Base-by-base conservation (phyloP, 495 filamentous ascomycete genomes). In the Daldinia bambusicola region DNA sequence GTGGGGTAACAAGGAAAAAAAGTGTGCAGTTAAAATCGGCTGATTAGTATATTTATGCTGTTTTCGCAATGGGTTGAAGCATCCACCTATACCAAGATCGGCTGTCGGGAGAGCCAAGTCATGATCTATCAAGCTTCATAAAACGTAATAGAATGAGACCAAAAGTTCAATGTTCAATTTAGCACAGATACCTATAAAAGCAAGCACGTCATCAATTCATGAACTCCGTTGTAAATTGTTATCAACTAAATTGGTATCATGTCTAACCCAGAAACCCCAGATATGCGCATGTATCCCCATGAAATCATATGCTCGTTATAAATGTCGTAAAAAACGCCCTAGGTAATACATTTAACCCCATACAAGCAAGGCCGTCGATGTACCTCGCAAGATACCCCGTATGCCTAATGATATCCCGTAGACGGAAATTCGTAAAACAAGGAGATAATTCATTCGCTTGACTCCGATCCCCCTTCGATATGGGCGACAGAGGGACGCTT, bases 401-500 rank as follows among this genome's bases (percentile, higher is more conserved):
- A 30, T n/a, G n/a, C n/a, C n/a, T n/a, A n/a, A n/a, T n/a, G n/a
- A n/a, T 56, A 36, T 12, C 31, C 45, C 41, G 18, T 34, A 30
- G 37, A 4, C 18, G 4, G 38, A 18, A n/a, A 14, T 40, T 4
- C 38, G 32, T 31, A 40, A 51, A 18, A 12, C 20, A 12, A 12
- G 2, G 2, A 37, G 12, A n/a, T 4, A 8, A 16, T 48, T 61
- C 14, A 72, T 8, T 65, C 61, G 61, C 65, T 68, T 16, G 67
- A 16, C 13, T 58, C 67, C 53, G 67, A 58, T 22, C 61, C 51
- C 8, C 43, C 56, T 37, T 56, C 56, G 26, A 68, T 65, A 34
- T 72, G 55, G 2, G 55, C 65, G 14, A 72, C 53, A 34, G 70
- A 68, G 3, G 50, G 41, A 18, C 61, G 70, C 12, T 55, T 65